These are phyloP conservation scores for Salix suchowensis DNA, from an alignment of 345 rosid genomes.

Conservation along the genomic window DNA sequence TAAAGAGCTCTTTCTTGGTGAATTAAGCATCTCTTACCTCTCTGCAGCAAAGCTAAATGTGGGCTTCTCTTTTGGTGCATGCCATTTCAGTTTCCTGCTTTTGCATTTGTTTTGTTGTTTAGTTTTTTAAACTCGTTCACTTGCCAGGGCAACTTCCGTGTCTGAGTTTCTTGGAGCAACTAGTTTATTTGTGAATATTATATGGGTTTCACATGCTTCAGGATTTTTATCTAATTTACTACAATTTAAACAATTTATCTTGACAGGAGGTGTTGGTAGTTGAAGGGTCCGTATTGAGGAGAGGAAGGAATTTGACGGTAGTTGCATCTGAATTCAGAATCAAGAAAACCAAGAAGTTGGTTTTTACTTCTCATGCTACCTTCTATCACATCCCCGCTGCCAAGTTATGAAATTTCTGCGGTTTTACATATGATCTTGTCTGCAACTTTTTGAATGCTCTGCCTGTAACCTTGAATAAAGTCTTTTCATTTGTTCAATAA, in stretches of 20 bases:
- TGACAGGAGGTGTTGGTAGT: conserved; percentile 48
- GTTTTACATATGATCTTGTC: neutral
- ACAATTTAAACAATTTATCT: too few relatives aligned
- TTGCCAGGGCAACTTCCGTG: neutral
- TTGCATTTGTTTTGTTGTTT: neutral
- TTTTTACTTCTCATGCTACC: conserved; percentile 54
- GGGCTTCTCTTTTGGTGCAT: neutral
- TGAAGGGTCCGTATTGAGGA: conserved; percentile 56
- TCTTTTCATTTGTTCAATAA: neutral
- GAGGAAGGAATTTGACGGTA: conserved; percentile 68
- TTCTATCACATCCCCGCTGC: conserved; percentile 47
- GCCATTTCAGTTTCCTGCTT: neutral
- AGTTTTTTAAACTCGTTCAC: neutral
- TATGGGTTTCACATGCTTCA: neutral
- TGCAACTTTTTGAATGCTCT: neutral
- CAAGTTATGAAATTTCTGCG: conserved; percentile 39
- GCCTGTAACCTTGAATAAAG: neutral
- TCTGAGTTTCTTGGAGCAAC: too few relatives aligned
- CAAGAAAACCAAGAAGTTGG: conserved; percentile 46
- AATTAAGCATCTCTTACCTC: conserved; percentile 20
- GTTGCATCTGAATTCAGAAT: conserved; percentile 53
- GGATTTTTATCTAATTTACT: neutral
- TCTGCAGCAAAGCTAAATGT: conserved; percentile 18
- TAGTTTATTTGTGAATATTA: neutral
- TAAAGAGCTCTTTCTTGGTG: conserved; percentile 19